A percentile compares a stretch with the other conserved stretches of the same genome.
Evolutionary conservation across 2,329 filamentous ascomycete genomes (phyloP).

Genomic region (Pseudogymnoascus sp.): DNA sequence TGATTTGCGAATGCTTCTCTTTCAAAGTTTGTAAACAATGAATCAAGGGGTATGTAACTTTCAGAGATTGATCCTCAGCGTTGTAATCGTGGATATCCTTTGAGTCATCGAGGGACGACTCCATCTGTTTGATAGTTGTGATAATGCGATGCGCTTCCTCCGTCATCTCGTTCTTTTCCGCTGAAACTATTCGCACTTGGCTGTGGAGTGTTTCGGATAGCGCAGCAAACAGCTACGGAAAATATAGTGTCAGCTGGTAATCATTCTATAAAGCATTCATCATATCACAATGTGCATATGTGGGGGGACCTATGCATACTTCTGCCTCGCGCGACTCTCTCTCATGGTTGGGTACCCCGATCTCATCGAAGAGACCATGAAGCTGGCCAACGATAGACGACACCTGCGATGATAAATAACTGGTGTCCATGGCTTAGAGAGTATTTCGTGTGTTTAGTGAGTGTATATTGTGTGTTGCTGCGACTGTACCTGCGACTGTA

Average conservation of each 20-base stretch:
- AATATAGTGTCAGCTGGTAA: background rate
- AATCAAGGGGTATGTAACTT: constrained; percentile 74
- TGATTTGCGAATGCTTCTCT: constrained; percentile 75
- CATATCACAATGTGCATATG: constrained; percentile 10
- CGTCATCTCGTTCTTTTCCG: constrained; percentile 83
- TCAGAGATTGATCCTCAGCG: constrained; percentile 56
- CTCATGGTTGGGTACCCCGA: constrained; percentile 89
- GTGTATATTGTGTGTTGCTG: constrained; percentile 1
- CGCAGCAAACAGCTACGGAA: constrained; percentile 69
- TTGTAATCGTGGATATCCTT: constrained; percentile 56
- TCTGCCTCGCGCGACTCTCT: constrained; percentile 82
- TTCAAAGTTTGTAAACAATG: constrained; percentile 72
- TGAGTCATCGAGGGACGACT: constrained; percentile 73
- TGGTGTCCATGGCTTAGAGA: constrained; percentile 64
- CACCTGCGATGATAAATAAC: constrained; percentile 89
- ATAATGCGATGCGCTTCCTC: constrained; percentile 83
- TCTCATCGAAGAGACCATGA: constrained; percentile 93
- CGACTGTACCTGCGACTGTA: constrained; percentile 2
- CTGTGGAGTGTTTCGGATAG: constrained; percentile 86
- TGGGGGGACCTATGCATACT: constrained; percentile 40
- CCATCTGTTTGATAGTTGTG: constrained; percentile 85
- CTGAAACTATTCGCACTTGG: constrained; percentile 74
- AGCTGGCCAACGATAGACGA: constrained; percentile 88
- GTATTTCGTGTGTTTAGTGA: background rate
- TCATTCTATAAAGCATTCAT: constrained; percentile 18